phyloP scores from a whole-genome alignment of 768 basidiomycete species.

The Galerina marginata region DNA sequence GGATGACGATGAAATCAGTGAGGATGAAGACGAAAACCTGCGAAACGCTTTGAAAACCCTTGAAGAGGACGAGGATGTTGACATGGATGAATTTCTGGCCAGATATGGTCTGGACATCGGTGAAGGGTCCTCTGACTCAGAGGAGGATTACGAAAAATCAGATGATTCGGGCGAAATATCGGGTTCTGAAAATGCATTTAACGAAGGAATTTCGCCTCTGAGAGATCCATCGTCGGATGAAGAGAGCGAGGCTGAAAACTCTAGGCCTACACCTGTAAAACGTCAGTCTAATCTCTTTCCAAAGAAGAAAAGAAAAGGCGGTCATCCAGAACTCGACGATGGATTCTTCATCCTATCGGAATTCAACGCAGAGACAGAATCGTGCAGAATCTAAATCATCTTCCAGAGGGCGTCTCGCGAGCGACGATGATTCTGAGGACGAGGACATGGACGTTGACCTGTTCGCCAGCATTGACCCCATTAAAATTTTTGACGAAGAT shows the following conservation, averaged over 20 bases:
- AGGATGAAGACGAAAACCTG: slow-evolving; percentile 35
- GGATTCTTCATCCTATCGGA: slow-evolving; percentile 86
- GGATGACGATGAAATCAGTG: slow-evolving; percentile 38
- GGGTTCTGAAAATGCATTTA: slow-evolving; percentile 17
- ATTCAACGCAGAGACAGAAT: slow-evolving; percentile 89
- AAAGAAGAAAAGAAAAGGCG: slow-evolving; percentile 30
- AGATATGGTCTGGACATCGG: slow-evolving; percentile 33
- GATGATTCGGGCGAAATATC: slow-evolving; percentile 28
- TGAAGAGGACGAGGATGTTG: slow-evolving; percentile 37
- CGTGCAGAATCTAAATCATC: slow-evolving; percentile 70
- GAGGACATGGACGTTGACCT: slow-evolving; percentile 66
- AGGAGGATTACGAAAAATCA: slow-evolving; percentile 29
- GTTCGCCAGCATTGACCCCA: slow-evolving; percentile 63
- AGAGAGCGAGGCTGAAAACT: slow-evolving; percentile 30
- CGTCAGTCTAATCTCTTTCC: slow-evolving; percentile 26
- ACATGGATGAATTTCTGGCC: slow-evolving; percentile 36
- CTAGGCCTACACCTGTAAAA: slow-evolving; percentile 32
- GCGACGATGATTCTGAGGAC: slow-evolving; percentile 56
- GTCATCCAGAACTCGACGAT: slow-evolving; percentile 70
- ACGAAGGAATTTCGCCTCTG: slow-evolving; percentile 23
- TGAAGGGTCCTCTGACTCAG: slow-evolving; percentile 26
- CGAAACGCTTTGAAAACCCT: slow-evolving; percentile 38
- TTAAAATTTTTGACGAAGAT: slow-evolving; percentile 46
- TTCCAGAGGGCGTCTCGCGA: slow-evolving; percentile 64
- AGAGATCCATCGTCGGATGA: slow-evolving; percentile 27